Base-by-base conservation (phyloP, 164 flowering plant species). In the Platanus orientalis region DNA sequence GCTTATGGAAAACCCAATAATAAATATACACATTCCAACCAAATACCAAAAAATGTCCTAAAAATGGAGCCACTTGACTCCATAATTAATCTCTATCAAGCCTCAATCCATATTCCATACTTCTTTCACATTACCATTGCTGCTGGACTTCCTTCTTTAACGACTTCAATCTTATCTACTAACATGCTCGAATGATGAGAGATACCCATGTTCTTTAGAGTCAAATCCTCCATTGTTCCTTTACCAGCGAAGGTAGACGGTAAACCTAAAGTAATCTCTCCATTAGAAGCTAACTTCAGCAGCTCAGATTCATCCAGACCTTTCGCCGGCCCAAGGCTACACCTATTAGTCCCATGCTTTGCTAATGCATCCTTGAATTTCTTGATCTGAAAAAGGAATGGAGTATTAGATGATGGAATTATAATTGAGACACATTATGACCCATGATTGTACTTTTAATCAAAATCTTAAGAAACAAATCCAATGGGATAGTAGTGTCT, bases 361-460 rank as follows among this genome's bases (percentile, higher is more conserved):
- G 78, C 84, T 72, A 90, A 66, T 60, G 97, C 89, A 71, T 90
- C 89, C 64, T 83, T 88, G 72, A 88, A 88, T 65, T 91, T 91
- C 79, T 87, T 84, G 62, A 91, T 81, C 97, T 88, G 79, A 44
- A 42, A 19, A 21, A 55, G 19, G 57, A 61, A 29, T 44, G 19
- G 0, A 21, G 7, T 17, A 16, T 26, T 42, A 40, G 57, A 21
- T 36, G 32, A 51, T 1, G n/a, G 24, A 49, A 5, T 26, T n/a
- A 63, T 27, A n/a, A n/a, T n/a, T n/a, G n/a, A n/a, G n/a, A n/a
- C n/a, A n/a, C n/a, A n/a, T 12, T 36, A 32, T 25, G 17, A 25
- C 47, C 28, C 32, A 16, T 1, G 16, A 14, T 19, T 36, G 4
- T 30, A 9, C 1, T 30, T 49, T 13, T 27, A 29, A 14, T 20